Evolutionary conservation across 2,329 filamentous ascomycete species (phyloP).

Genomic region (Nemania sp.): DNA sequence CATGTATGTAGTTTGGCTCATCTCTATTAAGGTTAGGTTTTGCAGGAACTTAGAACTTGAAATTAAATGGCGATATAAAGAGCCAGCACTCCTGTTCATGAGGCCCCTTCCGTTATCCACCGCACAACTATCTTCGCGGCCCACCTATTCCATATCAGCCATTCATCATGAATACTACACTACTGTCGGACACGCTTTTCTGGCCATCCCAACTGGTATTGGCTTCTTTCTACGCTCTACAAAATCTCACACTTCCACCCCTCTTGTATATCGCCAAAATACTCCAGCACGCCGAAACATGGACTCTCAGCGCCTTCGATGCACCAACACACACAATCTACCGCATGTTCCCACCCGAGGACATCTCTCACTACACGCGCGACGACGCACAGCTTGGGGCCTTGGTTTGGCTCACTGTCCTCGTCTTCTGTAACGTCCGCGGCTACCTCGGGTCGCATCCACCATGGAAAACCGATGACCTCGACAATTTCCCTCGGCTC

Average conservation of each 20-base stretch:
- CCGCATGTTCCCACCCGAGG: conserved; percentile 28
- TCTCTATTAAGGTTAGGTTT: too few species aligned
- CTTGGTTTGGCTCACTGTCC: conserved; percentile 10
- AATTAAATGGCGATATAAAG: too few species aligned
- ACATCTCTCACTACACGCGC: conserved; percentile 26
- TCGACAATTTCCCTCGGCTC: conserved; percentile 6
- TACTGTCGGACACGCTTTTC: conserved; percentile 5
- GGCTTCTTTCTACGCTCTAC: conserved; percentile 13
- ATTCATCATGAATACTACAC: conserved; percentile 30
- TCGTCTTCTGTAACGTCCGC: conserved; percentile 13
- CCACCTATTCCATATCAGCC: conserved; percentile 8
- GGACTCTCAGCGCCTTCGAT: conserved; percentile 18
- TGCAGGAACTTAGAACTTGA: too few species aligned
- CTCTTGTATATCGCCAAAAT: conserved; percentile 23
- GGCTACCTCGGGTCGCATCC: conserved; percentile 21
- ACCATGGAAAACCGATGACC: neutral
- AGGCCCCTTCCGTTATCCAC: too few species aligned
- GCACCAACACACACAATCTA: conserved; percentile 22
- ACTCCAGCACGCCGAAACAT: conserved; percentile 28
- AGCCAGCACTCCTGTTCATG: too few species aligned
- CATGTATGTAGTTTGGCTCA: too few species aligned
- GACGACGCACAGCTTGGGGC: conserved; percentile 9
- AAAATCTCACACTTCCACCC: conserved; percentile 16
- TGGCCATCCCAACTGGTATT: conserved; percentile 1
- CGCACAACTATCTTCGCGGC: neutral